These are phyloP conservation scores for Brassica cretica DNA, from an alignment of 345 rosid genomes.

Conservation along the genomic window DNA sequence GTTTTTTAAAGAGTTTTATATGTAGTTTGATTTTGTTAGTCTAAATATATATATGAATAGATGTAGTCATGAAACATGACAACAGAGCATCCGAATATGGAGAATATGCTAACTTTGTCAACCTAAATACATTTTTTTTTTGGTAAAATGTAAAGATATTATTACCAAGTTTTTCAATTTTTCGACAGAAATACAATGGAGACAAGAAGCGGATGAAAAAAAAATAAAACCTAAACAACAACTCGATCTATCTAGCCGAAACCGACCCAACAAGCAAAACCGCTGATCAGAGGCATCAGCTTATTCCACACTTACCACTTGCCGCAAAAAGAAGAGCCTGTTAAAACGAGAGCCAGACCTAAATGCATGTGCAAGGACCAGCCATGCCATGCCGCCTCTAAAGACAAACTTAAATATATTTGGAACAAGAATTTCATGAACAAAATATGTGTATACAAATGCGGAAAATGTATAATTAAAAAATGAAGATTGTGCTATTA, in stretches of 20 bases:
- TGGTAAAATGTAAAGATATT: too few species aligned
- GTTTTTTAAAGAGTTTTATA: neutral
- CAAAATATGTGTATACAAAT: neutral
- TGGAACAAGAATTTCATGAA: constrained; percentile 4
- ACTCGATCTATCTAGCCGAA: too few species aligned
- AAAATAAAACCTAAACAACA: too few species aligned
- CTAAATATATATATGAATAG: neutral
- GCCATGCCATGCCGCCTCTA: constrained; percentile 1
- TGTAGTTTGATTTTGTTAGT: neutral
- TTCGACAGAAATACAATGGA: too few species aligned
- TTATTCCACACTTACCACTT: too few species aligned
- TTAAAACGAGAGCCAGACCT: neutral
- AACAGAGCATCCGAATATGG: constrained; percentile 11
- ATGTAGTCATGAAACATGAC: constrained; percentile 26
- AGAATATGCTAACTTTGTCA: constrained; percentile 9
- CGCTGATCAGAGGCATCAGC: too few species aligned
- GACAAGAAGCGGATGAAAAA: too few species aligned
- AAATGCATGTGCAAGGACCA: constrained; percentile 20
- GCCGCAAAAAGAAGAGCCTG: too few species aligned
- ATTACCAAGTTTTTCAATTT: too few species aligned
- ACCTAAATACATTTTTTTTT: neutral
- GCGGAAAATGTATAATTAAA: neutral
- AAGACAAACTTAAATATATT: neutral
- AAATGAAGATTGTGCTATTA: neutral
- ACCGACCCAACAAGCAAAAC: too few species aligned